Evolutionary conservation across 2,329 filamentous ascomycete species (phyloP).

Genomic region (Exophiala oligosperma): DNA sequence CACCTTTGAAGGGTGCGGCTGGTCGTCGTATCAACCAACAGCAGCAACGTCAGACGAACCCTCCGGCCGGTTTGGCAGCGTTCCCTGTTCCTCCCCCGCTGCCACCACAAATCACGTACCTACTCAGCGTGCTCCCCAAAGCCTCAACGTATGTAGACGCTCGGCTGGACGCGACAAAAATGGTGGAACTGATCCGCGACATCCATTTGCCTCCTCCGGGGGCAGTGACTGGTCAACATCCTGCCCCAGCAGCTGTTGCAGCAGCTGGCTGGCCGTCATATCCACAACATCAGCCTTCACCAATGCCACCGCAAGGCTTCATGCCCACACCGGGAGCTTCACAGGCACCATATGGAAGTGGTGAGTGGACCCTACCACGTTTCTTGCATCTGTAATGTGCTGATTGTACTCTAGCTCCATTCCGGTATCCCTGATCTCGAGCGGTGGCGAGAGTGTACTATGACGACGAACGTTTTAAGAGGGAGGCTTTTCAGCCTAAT

Average conservation of each 20-base stretch:
- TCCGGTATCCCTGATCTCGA: slow-evolving; percentile 6
- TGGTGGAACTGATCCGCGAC: slow-evolving; percentile 70
- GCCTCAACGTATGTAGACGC: slow-evolving; percentile 70
- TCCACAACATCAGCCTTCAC: slow-evolving; percentile 33
- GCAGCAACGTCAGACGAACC: slow-evolving; percentile 27
- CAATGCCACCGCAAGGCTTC: slow-evolving; percentile 26
- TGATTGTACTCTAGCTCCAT: slow-evolving; percentile 11
- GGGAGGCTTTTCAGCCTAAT: no score
- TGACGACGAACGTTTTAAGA: no score
- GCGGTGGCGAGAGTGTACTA: no score
- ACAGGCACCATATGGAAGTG: slow-evolving; percentile 26
- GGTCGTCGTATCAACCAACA: slow-evolving; percentile 79
- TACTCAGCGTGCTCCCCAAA: slow-evolving; percentile 72
- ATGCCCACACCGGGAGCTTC: slow-evolving; percentile 17
- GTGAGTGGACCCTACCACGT: slow-evolving; percentile 14
- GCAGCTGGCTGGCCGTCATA: slow-evolving; percentile 32
- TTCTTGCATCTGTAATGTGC: not conserved
- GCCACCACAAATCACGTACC: slow-evolving; percentile 64
- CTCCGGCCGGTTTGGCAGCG: slow-evolving; percentile 47
- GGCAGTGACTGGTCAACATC: slow-evolving; percentile 31
- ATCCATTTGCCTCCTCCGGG: slow-evolving; percentile 55
- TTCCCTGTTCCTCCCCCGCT: slow-evolving; percentile 63
- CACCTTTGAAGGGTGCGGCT: slow-evolving; percentile 87
- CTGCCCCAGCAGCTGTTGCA: slow-evolving; percentile 14
- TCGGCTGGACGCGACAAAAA: slow-evolving; percentile 66